These are phyloP conservation scores for Sicyos edulis DNA, from an alignment of 306 rosid species.

Conservation along the genomic window DNA sequence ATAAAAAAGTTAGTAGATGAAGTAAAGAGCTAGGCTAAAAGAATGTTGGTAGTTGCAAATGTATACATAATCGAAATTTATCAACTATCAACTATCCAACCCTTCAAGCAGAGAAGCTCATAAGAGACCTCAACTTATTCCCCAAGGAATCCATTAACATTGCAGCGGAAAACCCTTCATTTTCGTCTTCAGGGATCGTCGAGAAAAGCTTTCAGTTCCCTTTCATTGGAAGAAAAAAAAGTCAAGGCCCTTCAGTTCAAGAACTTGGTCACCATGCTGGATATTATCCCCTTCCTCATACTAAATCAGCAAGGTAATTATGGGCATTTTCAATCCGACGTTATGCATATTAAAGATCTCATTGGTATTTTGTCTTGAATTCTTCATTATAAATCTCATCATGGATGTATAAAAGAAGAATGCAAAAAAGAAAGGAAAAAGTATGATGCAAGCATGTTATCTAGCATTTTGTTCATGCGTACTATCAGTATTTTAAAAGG, in stretches of 20 bases:
- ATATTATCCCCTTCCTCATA: conserved; percentile 61
- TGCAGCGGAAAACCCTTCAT: conserved; percentile 25
- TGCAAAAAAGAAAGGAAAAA: background rate
- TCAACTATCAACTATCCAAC: conserved; percentile 30
- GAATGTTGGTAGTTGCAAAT: too few relatives aligned
- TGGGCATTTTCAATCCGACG: background rate
- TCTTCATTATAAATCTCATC: background rate
- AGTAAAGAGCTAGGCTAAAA: too few relatives aligned
- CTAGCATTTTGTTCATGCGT: background rate
- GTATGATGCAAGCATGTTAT: background rate
- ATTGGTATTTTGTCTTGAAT: background rate
- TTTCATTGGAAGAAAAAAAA: conserved; percentile 22
- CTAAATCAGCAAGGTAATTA: conserved; percentile 75
- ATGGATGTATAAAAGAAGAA: background rate
- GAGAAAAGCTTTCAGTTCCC: conserved; percentile 66
- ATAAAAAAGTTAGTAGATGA: too few relatives aligned
- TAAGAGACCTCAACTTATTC: conserved; percentile 56
- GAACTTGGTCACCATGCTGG: conserved; percentile 93
- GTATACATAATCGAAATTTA: too few relatives aligned
- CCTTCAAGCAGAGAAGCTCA: conserved; percentile 56
- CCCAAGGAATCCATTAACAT: conserved; percentile 62
- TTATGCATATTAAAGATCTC: background rate
- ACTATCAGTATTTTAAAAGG: too few relatives aligned
- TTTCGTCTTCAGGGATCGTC: conserved; percentile 31
- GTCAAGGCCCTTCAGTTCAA: conserved; percentile 42